A percentile compares a stretch with the other conserved stretches of the same genome.
These are phyloP conservation scores for Penicillium sp. DNA, from an alignment of 2,329 filamentous ascomycete genomes.

Conservation along the genomic window DNA sequence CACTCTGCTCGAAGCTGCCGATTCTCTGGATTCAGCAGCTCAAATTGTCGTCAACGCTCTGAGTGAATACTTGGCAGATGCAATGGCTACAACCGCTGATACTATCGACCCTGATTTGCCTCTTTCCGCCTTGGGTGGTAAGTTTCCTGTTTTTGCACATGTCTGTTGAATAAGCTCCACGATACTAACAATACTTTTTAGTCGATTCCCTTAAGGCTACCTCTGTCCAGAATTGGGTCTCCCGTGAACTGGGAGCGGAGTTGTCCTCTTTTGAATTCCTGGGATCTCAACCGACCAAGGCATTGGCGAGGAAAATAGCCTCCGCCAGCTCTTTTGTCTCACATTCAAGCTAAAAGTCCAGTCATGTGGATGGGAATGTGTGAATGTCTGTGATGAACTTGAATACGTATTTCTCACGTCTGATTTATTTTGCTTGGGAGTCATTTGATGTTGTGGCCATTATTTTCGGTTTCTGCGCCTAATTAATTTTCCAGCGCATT, in stretches of 20 bases:
- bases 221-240: conserved; percentile 23
- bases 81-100: conserved; percentile 21
- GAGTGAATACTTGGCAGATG: conserved; percentile 18
- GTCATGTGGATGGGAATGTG: background rate
- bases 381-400: background rate
- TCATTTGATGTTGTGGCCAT: background rate
- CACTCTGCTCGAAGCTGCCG: conserved; percentile 9
- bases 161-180: background rate
- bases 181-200: conserved; percentile 7
- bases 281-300: conserved; percentile 19
- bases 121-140: conserved; percentile 21
- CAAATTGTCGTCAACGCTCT: conserved; percentile 13
- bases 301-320: conserved; percentile 19
- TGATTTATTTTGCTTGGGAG: background rate
- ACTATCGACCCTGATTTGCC: conserved; percentile 20
- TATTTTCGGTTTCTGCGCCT: background rate
- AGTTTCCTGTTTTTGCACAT: background rate
- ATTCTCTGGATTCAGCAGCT: conserved; percentile 9
- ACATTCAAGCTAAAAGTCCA: conserved; percentile 5
- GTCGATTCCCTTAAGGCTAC: conserved; percentile 23
- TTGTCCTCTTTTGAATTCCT: conserved; percentile 23
- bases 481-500: background rate
- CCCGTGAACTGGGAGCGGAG: conserved; percentile 19
- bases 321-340: conserved; percentile 18
- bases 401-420: background rate